Evolutionary conservation across 1,284 basidiomycete species (phyloP).

Genomic region (Cystobasidium pallidum): DNA sequence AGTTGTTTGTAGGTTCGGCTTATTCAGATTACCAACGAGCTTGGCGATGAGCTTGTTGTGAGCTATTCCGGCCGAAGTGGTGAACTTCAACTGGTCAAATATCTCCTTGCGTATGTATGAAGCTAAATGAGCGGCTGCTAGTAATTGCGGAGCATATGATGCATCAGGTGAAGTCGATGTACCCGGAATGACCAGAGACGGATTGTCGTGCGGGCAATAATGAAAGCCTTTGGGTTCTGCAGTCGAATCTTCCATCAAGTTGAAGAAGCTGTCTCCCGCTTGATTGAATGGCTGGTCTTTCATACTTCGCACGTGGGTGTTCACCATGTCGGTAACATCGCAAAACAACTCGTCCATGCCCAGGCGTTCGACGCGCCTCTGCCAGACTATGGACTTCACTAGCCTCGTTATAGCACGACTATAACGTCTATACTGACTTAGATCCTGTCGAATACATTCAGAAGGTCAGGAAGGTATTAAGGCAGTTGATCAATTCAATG

Average conservation of each 20-base stretch:
- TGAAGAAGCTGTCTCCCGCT: constrained; percentile 30
- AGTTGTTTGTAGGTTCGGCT: constrained; percentile 56
- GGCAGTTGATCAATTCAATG: background rate
- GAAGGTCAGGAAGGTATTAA: background rate
- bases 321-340: constrained; percentile 56
- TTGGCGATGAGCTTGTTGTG: constrained; percentile 56
- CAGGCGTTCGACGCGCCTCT: constrained; percentile 55
- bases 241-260: constrained; percentile 7
- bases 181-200: constrained; percentile 43
- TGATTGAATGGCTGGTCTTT: background rate
- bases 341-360: constrained; percentile 59
- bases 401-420: constrained; percentile 53
- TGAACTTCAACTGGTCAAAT: constrained; percentile 54
- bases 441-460: constrained; percentile 47
- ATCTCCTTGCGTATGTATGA: constrained; percentile 53
- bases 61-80: constrained; percentile 56
- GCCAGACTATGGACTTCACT: constrained; percentile 52
- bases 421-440: constrained; percentile 55
- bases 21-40: constrained; percentile 53
- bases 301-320: constrained; percentile 50
- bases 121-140: constrained; percentile 55
- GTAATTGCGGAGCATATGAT: constrained; percentile 22
- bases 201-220: constrained; percentile 45
- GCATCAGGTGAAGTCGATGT: background rate
- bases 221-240: constrained; percentile 47